phyloP scores from a whole-genome alignment of 345 rosid genomes.

The Corchorus olitorius region DNA sequence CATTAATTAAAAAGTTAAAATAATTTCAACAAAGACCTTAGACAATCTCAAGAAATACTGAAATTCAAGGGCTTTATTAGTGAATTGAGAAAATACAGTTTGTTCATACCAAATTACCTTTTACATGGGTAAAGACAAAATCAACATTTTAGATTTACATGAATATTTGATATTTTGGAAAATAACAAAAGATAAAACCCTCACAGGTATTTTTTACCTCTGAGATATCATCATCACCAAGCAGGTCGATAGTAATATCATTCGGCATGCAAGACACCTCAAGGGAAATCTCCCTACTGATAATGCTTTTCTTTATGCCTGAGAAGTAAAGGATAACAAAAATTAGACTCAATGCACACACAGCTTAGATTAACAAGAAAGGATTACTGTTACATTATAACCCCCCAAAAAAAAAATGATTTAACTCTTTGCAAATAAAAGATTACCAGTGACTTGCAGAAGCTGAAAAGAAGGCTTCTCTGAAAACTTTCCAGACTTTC shows the following conservation, averaged over 20 bases:
- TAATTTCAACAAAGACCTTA: too few relatives aligned
- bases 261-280: constrained; percentile 15
- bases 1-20: too few relatives aligned
- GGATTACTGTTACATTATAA: neutral
- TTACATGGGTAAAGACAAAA: neutral
- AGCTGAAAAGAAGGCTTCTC: constrained; percentile 28
- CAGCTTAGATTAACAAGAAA: neutral
- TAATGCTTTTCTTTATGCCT: constrained; percentile 11
- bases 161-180: neutral
- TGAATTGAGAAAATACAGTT: neutral
- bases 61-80: neutral
- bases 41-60: neutral
- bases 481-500: constrained; percentile 29
- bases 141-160: neutral
- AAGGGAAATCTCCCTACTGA: neutral
- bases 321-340: constrained; percentile 4
- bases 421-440: neutral
- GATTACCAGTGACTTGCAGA: constrained; percentile 8
- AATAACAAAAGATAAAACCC: neutral
- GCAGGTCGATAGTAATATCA: constrained; percentile 10
- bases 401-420: too few relatives aligned
- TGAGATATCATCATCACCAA: constrained; percentile 15
- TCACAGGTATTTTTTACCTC: constrained; percentile 9
- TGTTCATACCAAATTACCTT: constrained; percentile 8
- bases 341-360: neutral